Base-by-base conservation (phyloP, 2,329 filamentous ascomycete species). In the Clonostachys solani region DNA sequence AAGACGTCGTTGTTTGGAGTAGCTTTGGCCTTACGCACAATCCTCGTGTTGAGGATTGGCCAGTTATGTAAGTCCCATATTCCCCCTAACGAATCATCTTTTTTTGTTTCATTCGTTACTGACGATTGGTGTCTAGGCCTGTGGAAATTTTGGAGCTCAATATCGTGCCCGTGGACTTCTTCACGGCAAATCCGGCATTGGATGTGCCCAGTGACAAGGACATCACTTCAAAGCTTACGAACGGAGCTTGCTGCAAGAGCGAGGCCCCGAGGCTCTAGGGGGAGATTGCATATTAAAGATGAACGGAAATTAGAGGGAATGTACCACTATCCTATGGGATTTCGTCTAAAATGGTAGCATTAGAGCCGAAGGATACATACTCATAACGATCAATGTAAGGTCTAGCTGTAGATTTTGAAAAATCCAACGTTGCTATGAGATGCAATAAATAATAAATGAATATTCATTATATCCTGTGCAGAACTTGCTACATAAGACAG, bases 31-130 rank as follows among this genome's bases (percentile, higher is more conserved):
- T 85, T 13, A 86, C 83, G 33, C 83, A 87, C 52, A 79, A 84
- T 35, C 82, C 83, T 0, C 69, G 83, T 2, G 73, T 78, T 10
- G 84, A 87, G 56, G 84, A 87, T 57, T 87, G 84, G 68, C 83
- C 83, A 0, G 80, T 87, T 19, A 86, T 87, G 83, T 73, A 50
- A 67, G 70, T 16, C n/a, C 9, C 23, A 12, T 23, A 5, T 5
- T 13, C 15, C 19, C 15, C 16, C 63, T 6, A 18, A 33, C 6
- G 17, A 10, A 18, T 37, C 13, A 35, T 2, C 4, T 15, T n/a
- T 15, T 29, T 33, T 33, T 19, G 12, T 15, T 7, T 23, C 10
- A 6, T 13, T 13, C 13, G 29, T 13, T 33, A 38, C 36, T 38
- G 36, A 38, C 17, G 36, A 38, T 38, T n/a, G 33, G 52, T 38